Evolutionary conservation across 352 stramenopile genomes (phyloP), one percentile per base, ranked within the genome.

Genomic region (Phytophthora capsici): DNA sequence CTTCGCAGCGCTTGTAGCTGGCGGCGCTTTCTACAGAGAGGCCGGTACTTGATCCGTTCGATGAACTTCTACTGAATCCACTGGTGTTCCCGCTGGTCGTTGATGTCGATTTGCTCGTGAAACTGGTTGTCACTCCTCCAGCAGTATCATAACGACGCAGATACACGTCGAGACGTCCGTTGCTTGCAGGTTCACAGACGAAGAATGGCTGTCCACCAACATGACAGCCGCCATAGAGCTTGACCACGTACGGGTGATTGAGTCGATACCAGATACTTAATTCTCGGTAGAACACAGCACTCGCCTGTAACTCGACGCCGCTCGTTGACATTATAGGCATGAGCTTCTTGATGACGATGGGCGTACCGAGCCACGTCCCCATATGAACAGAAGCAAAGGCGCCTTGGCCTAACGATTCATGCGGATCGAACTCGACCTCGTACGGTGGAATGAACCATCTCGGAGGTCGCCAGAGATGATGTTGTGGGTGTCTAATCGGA

Each of bases 381-480:
- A 65, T 57, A 19, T 78, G 66, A 47, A 70, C 71, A 6, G 61
- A 75, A 17, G 61, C 71, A n/a, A 75, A 78, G 13, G 71, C 56
- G 16, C 71, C 71, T 16, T 53, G 66, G 1, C 63, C 59, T 14
- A 78, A 60, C 10, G 71, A 66, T 16, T 75, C 57, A 1, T 26
- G 34, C 9, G 57, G 49, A 25, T 75, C 66, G 34, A 75, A 78
- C 44, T 68, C 57, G 7, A 78, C 71, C 16, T 75, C 71, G 17
- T 78, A 73, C 5, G 66, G 71, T 9, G 66, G 71, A 14, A 78
- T 73, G 52, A 75, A 75, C 71, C 71, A 78, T 56, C 57, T 73
- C 3, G 71, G 71, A 5, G 70, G 50, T 22, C 50, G 40, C 46
- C 64, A 66, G 1, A 63, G 26, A 20, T 70, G 66, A 19, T 34